Base-by-base conservation (phyloP, 164 flowering plant genomes). In the Berberis thunbergii region DNA sequence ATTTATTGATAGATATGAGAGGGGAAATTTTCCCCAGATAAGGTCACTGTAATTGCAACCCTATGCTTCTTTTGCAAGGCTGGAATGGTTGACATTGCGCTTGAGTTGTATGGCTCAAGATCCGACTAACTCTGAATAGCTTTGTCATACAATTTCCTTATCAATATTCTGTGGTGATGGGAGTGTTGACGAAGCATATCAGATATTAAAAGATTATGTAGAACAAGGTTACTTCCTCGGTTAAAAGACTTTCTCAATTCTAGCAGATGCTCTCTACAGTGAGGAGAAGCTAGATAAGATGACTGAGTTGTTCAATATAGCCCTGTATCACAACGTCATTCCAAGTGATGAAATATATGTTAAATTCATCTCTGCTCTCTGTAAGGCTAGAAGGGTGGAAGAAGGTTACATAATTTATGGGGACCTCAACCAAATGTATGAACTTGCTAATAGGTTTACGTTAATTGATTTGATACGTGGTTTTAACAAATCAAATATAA, bases 11-110 rank as follows among this genome's bases (percentile, higher is more conserved):
- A 64, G 96, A 93, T 50, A 93, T 93, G 98, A 75, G 66, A 64
- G 86, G 53, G 54, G 46, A 44, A 63, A 12, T 65, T 90, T 38
- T 69, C 60, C 1, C 92, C 98, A 10, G 87, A 90, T 74, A 72
- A 66, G 71, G 70, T 76, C 13, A 93, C 98, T 13, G 79, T 93
- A 86, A 84, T 82, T 75, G 83, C 84, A 8, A 80, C 75, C 1
- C 65, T 90, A 63, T 82, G 92, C 67, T 84, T 86, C 75, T 83
- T 93, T 59, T 88, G 97, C 70, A 93, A 90, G 75, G 92, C 84
- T 10, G 98, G 94, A 49, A 80, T 84, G 88, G 83, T 81, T 52
- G 92, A 88, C 52, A 77, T 79, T 49, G 97, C 95, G 0, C 63
- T 85, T 49, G 83, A 82, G 46, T 75, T 93, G 74, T 88, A 78